phyloP scores from a whole-genome alignment of 305 asterid species.

The Solanum hybrid region DNA sequence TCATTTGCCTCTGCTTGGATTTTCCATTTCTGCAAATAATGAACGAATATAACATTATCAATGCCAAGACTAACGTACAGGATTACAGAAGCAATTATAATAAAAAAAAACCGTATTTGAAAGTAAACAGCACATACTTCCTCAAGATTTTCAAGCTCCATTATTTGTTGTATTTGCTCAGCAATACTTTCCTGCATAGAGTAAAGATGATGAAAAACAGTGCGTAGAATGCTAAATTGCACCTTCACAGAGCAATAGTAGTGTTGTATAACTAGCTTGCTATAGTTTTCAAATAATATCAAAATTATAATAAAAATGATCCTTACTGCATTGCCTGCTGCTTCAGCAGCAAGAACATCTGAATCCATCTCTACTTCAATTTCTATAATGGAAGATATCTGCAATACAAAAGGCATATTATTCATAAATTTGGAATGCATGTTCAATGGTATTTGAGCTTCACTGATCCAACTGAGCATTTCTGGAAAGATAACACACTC shows the following conservation, averaged over 20 bases:
- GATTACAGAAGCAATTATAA: neutral
- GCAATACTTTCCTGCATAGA: slow-evolving; percentile 72
- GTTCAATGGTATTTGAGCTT: neutral
- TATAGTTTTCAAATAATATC: neutral
- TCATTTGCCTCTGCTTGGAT: slow-evolving; percentile 90
- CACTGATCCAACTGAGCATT: neutral
- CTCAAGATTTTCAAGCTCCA: slow-evolving; percentile 96
- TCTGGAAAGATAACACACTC: slow-evolving; percentile 35
- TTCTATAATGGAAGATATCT: slow-evolving; percentile 95
- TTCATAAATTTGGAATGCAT: neutral
- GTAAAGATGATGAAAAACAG: neutral
- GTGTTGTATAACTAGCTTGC: neutral
- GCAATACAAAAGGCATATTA: slow-evolving; percentile 12
- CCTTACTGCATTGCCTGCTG: slow-evolving; percentile 57
- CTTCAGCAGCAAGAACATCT: slow-evolving; percentile 92
- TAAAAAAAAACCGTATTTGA: neutral
- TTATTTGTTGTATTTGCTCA: slow-evolving; percentile 74
- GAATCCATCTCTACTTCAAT: slow-evolving; percentile 90
- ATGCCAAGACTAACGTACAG: neutral
- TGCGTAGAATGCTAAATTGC: neutral
- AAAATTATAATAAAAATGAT: neutral
- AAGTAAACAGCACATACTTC: slow-evolving; percentile 42
- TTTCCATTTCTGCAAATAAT: slow-evolving; percentile 66
- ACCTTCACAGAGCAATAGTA: neutral
- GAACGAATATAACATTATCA: neutral